A percentile compares a stretch with the other conserved stretches of the same genome.
phyloP scores from a whole-genome alignment of 768 basidiomycete genomes.

The Boletus patriciae region DNA sequence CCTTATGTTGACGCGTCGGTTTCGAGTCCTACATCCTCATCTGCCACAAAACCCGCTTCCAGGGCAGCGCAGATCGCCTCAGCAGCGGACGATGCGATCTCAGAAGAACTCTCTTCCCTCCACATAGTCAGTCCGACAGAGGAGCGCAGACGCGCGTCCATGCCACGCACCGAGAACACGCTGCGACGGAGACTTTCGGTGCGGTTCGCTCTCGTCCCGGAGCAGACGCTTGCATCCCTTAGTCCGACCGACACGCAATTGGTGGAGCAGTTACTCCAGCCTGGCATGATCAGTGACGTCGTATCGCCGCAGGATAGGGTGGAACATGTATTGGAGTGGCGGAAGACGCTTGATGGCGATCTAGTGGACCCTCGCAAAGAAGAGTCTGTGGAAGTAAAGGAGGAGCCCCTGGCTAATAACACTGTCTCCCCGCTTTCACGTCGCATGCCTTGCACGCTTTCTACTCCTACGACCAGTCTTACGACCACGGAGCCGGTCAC shows the following conservation, averaged over 20 bases:
- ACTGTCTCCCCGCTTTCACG: constrained; percentile 25
- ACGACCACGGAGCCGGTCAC: constrained; percentile 30
- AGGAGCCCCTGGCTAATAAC: neutral
- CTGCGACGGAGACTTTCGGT: constrained; percentile 31
- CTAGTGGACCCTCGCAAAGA: constrained; percentile 35
- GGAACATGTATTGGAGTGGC: constrained; percentile 28
- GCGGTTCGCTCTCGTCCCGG: constrained; percentile 31
- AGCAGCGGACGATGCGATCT: constrained; percentile 32
- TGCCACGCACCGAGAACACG: constrained; percentile 4
- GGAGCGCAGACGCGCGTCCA: constrained; percentile 10
- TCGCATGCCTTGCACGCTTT: constrained; percentile 58
- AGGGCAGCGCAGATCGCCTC: neutral
- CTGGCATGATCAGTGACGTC: constrained; percentile 38
- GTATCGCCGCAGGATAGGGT: constrained; percentile 30
- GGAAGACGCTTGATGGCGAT: constrained; percentile 35
- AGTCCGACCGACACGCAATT: constrained; percentile 47
- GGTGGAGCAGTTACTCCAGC: constrained; percentile 46
- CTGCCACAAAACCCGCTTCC: constrained; percentile 7
- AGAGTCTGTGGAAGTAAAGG: constrained; percentile 25
- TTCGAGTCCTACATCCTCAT: constrained; percentile 16
- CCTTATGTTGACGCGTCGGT: constrained; percentile 41
- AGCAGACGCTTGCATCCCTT: constrained; percentile 52
- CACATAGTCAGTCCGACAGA: constrained; percentile 35
- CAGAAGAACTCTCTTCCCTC: constrained; percentile 48
- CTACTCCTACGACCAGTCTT: constrained; percentile 45